phyloP scores from a whole-genome alignment of 2,329 filamentous ascomycete genomes.

The Orbilia brochopaga region DNA sequence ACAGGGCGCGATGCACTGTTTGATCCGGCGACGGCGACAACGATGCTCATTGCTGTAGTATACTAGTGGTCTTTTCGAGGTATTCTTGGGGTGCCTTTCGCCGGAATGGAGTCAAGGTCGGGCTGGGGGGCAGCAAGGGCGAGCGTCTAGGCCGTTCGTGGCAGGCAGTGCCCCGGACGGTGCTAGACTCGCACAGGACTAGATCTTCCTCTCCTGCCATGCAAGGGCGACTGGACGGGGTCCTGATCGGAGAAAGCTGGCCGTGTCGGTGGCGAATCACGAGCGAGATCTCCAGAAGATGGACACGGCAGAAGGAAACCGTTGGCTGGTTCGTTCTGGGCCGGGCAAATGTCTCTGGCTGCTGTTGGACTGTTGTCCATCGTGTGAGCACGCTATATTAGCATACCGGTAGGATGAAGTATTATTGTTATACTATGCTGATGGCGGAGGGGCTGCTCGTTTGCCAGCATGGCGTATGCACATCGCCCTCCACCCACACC shows the following conservation, averaged over 20 bases:
- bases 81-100: conserved; percentile 23
- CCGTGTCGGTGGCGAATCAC: conserved; percentile 23
- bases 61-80: conserved; percentile 12
- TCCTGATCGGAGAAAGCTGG: not conserved
- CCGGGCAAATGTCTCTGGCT: not conserved
- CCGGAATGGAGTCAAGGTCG: conserved; percentile 19
- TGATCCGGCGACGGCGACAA: conserved; percentile 26
- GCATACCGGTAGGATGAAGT: too few species aligned
- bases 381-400: too few species aligned
- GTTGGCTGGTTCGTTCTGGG: not conserved
- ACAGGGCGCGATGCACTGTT: conserved; percentile 38
- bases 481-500: too few species aligned
- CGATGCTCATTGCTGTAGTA: not conserved
- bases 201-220: not conserved
- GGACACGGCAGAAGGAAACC: not conserved
- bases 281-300: conserved; percentile 22
- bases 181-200: not conserved
- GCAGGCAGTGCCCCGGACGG: conserved; percentile 40
- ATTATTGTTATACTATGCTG: too few species aligned
- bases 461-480: conserved; percentile 3
- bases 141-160: conserved; percentile 37
- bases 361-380: not conserved
- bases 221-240: conserved; percentile 1
- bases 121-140: not conserved
- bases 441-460: too few species aligned